Percentiles rank a stretch among this genome's conserved stretches.
Conservation (phyloP, 192 early-diverging fungal genomes). For the Geranomyces michiganensis region DNA sequence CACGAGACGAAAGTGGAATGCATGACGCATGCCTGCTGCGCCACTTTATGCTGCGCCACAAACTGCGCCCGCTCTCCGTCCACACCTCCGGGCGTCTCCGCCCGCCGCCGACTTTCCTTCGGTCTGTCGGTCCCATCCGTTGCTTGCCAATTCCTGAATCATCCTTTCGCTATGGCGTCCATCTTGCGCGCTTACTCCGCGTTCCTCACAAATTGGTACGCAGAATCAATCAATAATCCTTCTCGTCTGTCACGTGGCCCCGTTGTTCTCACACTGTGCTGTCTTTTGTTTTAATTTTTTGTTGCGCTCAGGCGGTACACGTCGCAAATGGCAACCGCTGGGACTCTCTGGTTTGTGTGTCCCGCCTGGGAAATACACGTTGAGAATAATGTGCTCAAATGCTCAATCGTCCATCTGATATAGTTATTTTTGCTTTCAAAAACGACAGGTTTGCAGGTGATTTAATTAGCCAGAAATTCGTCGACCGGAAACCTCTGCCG, state of each 20-base stretch:
- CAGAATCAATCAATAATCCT: background rate
- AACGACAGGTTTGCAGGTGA: conserved; percentile 42
- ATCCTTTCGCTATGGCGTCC: background rate
- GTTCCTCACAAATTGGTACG: conserved; percentile 30
- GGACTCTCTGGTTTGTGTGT: conserved; percentile 28
- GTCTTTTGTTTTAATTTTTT: no score
- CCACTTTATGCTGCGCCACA: no score
- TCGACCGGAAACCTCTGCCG: conserved; percentile 1
- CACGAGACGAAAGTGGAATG: no score
- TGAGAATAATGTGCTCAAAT: conserved; percentile 1
- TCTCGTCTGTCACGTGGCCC: no score
- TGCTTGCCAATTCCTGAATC: background rate
- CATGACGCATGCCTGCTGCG: no score
- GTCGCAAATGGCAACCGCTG: conserved; percentile 28
- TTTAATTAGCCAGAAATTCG: conserved; percentile 41
- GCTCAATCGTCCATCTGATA: background rate
- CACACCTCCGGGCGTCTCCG: no score
- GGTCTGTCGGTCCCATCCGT: no score
- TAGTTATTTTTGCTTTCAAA: no score
- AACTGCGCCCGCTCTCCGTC: no score
- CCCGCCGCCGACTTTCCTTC: no score
- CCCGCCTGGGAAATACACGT: no score
- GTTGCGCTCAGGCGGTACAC: conserved; percentile 25
- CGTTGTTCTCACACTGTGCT: no score
- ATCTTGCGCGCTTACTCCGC: conserved; percentile 26